phyloP scores from a whole-genome alignment of 2,329 filamentous ascomycete species.

The Boeremia exigua region DNA sequence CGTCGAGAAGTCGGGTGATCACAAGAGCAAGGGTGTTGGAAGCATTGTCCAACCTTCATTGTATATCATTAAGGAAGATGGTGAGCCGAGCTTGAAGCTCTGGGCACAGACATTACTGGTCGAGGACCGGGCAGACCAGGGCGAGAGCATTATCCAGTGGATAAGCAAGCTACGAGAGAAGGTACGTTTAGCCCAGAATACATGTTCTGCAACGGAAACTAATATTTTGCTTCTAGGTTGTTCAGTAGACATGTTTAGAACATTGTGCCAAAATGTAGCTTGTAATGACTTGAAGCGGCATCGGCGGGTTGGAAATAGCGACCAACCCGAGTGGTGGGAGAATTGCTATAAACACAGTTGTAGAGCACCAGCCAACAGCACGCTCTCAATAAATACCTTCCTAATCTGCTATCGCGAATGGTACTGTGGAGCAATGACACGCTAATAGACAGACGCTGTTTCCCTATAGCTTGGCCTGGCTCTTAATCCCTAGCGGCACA shows the following conservation, averaged over 20 bases:
- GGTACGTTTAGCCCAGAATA: constrained; percentile 61
- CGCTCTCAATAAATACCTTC: constrained; percentile 9
- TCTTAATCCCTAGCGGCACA: constrained; percentile 20
- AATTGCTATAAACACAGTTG: constrained; percentile 4
- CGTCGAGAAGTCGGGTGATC: constrained; percentile 88
- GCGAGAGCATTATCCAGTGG: constrained; percentile 91
- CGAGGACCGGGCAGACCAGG: constrained; percentile 93
- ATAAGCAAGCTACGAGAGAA: constrained; percentile 92
- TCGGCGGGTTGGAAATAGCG: constrained; percentile 3
- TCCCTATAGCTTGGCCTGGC: constrained; percentile 22
- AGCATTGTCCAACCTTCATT: constrained; percentile 92
- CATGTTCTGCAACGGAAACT: neutral
- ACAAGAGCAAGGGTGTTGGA: constrained; percentile 84
- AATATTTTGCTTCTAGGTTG: constrained; percentile 34
- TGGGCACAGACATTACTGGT: constrained; percentile 97
- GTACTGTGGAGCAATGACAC: neutral
- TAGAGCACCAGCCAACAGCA: constrained; percentile 3
- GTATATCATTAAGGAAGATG: constrained; percentile 93
- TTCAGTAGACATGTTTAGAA: constrained; percentile 38
- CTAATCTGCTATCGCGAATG: neutral
- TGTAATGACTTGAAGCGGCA: constrained; percentile 6
- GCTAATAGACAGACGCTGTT: neutral
- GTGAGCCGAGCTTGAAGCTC: constrained; percentile 90
- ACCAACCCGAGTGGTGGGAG: constrained; percentile 1
- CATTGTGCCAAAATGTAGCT: constrained; percentile 10